Evolutionary conservation across 176 grass and related monocot species (phyloP).

Genomic region (Coix lacrymajobi): DNA sequence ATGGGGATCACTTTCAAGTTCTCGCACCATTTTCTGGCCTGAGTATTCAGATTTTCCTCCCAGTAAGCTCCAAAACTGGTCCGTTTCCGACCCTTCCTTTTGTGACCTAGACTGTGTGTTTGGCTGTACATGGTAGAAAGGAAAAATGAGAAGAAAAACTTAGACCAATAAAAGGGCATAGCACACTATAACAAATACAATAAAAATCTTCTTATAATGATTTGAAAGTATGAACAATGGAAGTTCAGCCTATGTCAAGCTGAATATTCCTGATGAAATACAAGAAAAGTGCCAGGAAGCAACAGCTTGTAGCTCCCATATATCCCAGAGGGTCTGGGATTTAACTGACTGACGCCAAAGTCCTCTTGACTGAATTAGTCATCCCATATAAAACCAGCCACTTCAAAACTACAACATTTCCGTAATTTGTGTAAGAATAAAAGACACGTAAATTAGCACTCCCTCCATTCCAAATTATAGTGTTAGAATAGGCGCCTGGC

Average conservation of each 20-base stretch:
- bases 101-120: constrained; percentile 64
- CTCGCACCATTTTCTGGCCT: constrained; percentile 70
- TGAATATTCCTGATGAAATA: neutral
- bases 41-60: constrained; percentile 81
- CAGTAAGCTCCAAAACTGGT: constrained; percentile 87
- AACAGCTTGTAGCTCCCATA: neutral
- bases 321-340: neutral
- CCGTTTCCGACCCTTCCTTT: constrained; percentile 84
- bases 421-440: neutral
- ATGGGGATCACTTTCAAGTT: constrained; percentile 77
- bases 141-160: neutral
- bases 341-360: neutral
- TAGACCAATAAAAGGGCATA: constrained; percentile 8
- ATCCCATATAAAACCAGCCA: neutral
- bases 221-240: neutral
- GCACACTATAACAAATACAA: neutral
- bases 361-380: neutral
- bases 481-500: too few species aligned
- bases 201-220: constrained; percentile 8
- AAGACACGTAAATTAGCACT: neutral
- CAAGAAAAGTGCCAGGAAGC: neutral
- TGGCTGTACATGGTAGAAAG: constrained; percentile 47
- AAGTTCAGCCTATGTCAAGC: neutral
- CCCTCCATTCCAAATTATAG: neutral
- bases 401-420: neutral